These are phyloP conservation scores for Oryza glumipatula DNA, from an alignment of 176 grass and related monocot species.

Conservation along the genomic window DNA sequence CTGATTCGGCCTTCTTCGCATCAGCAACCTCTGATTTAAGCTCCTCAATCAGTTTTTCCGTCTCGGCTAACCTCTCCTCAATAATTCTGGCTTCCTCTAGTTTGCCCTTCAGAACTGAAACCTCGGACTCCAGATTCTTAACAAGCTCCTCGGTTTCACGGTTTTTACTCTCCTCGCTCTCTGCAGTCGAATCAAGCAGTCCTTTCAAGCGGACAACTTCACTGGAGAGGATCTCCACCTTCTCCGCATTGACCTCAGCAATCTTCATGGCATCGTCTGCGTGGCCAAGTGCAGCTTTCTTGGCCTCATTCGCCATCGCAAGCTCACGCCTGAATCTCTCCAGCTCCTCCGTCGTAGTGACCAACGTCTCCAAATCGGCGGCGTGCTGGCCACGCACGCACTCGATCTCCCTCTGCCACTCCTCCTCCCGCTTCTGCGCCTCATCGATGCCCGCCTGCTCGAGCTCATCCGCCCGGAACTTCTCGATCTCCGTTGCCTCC, in stretches of 20 bases:
- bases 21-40: conserved; percentile 60
- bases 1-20: conserved; percentile 65
- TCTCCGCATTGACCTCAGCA: conserved; percentile 70
- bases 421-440: conserved; percentile 65
- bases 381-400: conserved; percentile 64
- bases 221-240: conserved; percentile 67
- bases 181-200: conserved; percentile 63
- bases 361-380: conserved; percentile 55
- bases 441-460: conserved; percentile 74
- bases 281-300: conserved; percentile 60
- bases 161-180: conserved; percentile 59
- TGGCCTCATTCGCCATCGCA: conserved; percentile 56
- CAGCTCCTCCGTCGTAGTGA: conserved; percentile 66
- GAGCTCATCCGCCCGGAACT: conserved; percentile 87
- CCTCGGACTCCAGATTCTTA: conserved; percentile 64
- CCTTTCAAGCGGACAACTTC: conserved; percentile 71
- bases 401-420: conserved; percentile 70
- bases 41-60: conserved; percentile 54
- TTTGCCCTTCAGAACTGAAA: conserved; percentile 57
- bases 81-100: conserved; percentile 60
- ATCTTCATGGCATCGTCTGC: conserved; percentile 86
- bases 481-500: conserved; percentile 82
- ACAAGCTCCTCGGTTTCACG: conserved; percentile 68
- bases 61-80: conserved; percentile 59
- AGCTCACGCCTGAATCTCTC: conserved; percentile 68